Percentiles rank a stretch among this genome's conserved stretches.
These are phyloP conservation scores for Colletotrichum salicis DNA, from an alignment of 2,329 filamentous ascomycete species.

Conservation along the genomic window DNA sequence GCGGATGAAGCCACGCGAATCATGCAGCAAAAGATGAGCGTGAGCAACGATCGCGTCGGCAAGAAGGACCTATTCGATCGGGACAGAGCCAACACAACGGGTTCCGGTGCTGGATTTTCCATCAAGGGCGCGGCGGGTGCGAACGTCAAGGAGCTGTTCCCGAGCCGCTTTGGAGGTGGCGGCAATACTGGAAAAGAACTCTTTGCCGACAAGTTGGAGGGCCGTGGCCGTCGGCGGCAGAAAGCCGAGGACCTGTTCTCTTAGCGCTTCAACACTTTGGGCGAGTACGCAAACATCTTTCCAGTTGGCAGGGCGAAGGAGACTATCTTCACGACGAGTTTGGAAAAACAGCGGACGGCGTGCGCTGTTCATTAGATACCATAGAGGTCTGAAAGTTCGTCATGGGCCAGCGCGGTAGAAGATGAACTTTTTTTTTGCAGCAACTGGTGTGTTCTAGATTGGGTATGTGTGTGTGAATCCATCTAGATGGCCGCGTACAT, in stretches of 20 bases:
- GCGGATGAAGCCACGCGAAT: constrained; percentile 41
- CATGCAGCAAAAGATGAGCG: constrained; percentile 34
- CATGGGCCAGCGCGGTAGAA: neutral
- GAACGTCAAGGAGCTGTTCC: constrained; percentile 74
- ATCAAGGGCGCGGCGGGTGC: constrained; percentile 73
- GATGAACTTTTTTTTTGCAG: neutral
- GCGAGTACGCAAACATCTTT: neutral
- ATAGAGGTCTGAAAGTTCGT: neutral
- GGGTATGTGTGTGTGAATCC: neutral
- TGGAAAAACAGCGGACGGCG: neutral
- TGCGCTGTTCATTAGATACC: neutral
- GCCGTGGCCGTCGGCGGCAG: constrained; percentile 68
- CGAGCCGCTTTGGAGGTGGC: constrained; percentile 63
- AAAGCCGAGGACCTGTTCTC: constrained; percentile 79
- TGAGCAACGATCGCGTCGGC: constrained; percentile 49
- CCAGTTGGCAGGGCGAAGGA: neutral
- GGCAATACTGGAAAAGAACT: constrained; percentile 75
- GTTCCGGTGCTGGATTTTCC: constrained; percentile 62
- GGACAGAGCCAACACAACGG: constrained; percentile 62
- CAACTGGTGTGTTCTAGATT: neutral
- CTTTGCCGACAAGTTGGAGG: constrained; percentile 70
- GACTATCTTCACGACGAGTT: neutral
- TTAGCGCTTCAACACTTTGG: constrained; percentile 45
- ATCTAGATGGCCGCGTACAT: neutral
- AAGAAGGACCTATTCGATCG: constrained; percentile 60